These are phyloP conservation scores for Aristolochia contorta DNA, from an alignment of 164 flowering plant species.

Conservation along the genomic window DNA sequence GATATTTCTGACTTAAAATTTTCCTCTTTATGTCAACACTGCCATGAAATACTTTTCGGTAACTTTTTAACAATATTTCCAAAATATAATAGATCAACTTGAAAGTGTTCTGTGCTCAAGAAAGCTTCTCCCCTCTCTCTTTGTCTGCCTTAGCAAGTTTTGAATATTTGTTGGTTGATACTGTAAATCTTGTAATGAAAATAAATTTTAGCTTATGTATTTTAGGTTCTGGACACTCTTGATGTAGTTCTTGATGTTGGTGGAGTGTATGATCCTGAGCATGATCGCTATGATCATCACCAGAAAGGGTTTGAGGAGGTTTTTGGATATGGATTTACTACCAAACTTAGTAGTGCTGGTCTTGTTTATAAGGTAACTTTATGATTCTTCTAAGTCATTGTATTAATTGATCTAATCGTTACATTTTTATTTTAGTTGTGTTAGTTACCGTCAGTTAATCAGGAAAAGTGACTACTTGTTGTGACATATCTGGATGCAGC, in stretches of 20 bases:
- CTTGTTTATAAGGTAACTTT: conserved; percentile 50
- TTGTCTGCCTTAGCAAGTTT: no score
- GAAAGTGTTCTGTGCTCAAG: no score
- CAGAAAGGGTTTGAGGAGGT: conserved; percentile 57
- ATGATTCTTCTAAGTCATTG: no score
- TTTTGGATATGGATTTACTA: conserved; percentile 52
- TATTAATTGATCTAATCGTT: neutral
- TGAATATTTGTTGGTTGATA: no score
- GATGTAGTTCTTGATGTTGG: conserved; percentile 75
- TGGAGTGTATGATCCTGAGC: conserved; percentile 46
- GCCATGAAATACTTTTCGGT: no score
- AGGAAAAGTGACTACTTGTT: neutral
- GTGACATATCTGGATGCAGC: conserved; percentile 17
- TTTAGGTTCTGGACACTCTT: conserved; percentile 44
- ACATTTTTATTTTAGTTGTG: neutral
- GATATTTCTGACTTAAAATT: no score
- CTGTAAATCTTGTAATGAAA: neutral
- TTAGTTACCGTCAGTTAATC: no score
- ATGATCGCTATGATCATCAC: conserved; percentile 61
- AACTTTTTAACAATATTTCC: no score
- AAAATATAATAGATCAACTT: no score
- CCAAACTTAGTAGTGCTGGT: conserved; percentile 66
- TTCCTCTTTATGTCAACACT: no score
- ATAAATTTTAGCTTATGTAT: neutral
- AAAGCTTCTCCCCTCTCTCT: no score